These are phyloP conservation scores for Coemansia sp. DNA, from an alignment of 192 early-diverging fungal species.

Conservation along the genomic window DNA sequence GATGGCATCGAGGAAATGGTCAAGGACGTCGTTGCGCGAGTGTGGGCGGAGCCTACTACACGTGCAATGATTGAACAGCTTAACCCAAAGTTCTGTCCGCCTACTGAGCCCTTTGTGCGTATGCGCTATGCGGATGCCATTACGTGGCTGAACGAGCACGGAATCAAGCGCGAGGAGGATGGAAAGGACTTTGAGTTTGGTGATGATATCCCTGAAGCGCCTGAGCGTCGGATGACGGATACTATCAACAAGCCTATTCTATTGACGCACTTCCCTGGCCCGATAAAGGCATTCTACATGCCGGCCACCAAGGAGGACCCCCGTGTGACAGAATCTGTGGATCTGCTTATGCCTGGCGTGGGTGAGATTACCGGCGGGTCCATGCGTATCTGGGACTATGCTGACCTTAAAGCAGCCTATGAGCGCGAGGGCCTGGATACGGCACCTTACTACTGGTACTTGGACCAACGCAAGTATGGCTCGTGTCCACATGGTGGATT, in stretches of 20 bases:
- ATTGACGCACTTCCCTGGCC: constrained; percentile 92
- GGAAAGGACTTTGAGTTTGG: constrained; percentile 92
- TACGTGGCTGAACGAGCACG: constrained; percentile 86
- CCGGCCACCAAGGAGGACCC: constrained; percentile 81
- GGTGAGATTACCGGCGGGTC: constrained; percentile 99
- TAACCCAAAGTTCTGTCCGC: constrained; percentile 82
- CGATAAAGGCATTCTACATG: constrained; percentile 99
- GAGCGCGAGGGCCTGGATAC: constrained; percentile 91
- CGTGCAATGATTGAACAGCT: constrained; percentile 80
- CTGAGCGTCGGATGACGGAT: constrained; percentile 99
- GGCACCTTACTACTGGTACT: constrained; percentile 97
- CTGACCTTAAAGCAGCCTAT: constrained; percentile 78
- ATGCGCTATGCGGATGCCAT: constrained; percentile 98
- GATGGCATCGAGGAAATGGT: constrained; percentile 88
- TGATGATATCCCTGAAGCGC: constrained; percentile 98
- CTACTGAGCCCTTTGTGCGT: constrained; percentile 80
- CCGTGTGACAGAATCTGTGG: constrained; percentile 91
- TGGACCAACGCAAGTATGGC: constrained; percentile 99
- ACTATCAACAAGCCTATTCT: constrained; percentile 93
- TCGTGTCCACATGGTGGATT: constrained; percentile 95
- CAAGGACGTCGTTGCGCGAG: constrained; percentile 73
- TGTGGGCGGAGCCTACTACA: constrained; percentile 73
- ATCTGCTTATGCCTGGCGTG: constrained; percentile 96
- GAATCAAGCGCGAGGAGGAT: constrained; percentile 84
- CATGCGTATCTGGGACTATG: constrained; percentile 91